A percentile compares a stretch with the other conserved stretches of the same genome.
Conservation (phyloP, 225 moss, liverwort and hornwort genomes). For the Sphagnum contortum region DNA sequence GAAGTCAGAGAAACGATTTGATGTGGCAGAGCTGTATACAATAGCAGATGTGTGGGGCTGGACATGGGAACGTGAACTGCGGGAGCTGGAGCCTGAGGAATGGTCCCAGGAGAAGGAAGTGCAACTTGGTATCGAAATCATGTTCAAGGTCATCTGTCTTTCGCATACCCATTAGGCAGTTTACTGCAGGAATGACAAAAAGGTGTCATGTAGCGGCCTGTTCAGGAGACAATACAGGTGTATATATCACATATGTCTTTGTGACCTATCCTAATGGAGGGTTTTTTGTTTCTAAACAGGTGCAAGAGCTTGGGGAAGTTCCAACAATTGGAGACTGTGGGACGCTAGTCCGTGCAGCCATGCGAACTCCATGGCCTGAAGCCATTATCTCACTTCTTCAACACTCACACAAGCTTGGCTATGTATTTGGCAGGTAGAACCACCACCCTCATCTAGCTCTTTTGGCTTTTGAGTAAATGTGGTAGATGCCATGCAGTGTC, state of each 20-base stretch:
- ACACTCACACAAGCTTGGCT: constrained; percentile 81
- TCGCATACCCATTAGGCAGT: no score
- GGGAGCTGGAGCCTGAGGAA: constrained; percentile 62
- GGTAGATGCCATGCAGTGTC: neutral
- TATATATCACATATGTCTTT: no score
- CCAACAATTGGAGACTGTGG: constrained; percentile 96
- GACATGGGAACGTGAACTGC: constrained; percentile 92
- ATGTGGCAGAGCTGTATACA: constrained; percentile 76
- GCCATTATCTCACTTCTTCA: constrained; percentile 79
- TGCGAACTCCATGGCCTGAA: constrained; percentile 90
- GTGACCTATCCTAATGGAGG: no score
- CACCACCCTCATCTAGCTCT: neutral
- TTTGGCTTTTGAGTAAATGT: neutral
- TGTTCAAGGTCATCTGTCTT: constrained; percentile 62
- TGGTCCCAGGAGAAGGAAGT: constrained; percentile 96
- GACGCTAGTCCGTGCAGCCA: constrained; percentile 79
- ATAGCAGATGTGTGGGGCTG: constrained; percentile 98
- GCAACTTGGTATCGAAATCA: constrained; percentile 85
- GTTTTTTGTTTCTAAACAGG: constrained; percentile 22
- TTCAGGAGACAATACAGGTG: no score
- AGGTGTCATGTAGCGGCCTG: no score
- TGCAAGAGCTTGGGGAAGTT: constrained; percentile 67
- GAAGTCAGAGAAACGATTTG: constrained; percentile 59
- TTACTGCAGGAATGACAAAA: neutral
- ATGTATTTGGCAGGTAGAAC: constrained; percentile 78